Conservation (phyloP, 768 basidiomycete genomes). For the Psilocybe sp. region DNA sequence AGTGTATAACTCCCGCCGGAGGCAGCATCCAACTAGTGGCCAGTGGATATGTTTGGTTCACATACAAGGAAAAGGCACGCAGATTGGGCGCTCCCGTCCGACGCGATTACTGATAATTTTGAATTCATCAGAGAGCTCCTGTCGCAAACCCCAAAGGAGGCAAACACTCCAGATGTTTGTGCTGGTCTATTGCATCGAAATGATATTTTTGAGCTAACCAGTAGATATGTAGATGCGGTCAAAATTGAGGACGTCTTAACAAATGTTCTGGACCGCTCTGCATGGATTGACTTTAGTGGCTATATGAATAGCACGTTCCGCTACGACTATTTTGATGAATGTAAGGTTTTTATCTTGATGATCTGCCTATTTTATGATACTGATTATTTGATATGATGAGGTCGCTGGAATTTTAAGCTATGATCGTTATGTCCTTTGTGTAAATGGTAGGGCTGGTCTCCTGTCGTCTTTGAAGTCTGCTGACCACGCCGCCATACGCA, state of each 20-base stretch:
- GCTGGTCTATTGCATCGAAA: neutral
- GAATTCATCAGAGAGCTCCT: conserved; percentile 18
- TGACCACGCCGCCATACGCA: too few relatives aligned
- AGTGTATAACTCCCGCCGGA: conserved; percentile 19
- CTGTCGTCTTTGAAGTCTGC: too few relatives aligned
- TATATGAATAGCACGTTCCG: conserved; percentile 24
- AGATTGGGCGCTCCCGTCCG: neutral
- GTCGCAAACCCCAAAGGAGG: conserved; percentile 22
- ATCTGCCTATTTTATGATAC: neutral
- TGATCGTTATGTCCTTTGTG: neutral
- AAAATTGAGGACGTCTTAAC: conserved; percentile 23
- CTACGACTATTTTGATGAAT: conserved; percentile 24
- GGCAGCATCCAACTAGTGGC: conserved; percentile 23
- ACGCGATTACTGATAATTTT: neutral
- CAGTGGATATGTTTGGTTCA: conserved; percentile 25
- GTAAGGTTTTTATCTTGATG: conserved; percentile 9
- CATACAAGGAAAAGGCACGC: conserved; percentile 19
- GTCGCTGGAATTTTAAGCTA: conserved; percentile 20
- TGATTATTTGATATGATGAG: conserved; percentile 9
- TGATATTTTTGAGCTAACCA: neutral
- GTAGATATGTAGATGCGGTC: conserved; percentile 14
- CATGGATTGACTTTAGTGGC: conserved; percentile 22
- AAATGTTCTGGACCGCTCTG: conserved; percentile 22
- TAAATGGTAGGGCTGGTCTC: too few relatives aligned
- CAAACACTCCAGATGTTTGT: conserved; percentile 21